Evolutionary conservation across 805 yeast genomes (phyloP).

Genomic region (Yarrowia keelungensis): DNA sequence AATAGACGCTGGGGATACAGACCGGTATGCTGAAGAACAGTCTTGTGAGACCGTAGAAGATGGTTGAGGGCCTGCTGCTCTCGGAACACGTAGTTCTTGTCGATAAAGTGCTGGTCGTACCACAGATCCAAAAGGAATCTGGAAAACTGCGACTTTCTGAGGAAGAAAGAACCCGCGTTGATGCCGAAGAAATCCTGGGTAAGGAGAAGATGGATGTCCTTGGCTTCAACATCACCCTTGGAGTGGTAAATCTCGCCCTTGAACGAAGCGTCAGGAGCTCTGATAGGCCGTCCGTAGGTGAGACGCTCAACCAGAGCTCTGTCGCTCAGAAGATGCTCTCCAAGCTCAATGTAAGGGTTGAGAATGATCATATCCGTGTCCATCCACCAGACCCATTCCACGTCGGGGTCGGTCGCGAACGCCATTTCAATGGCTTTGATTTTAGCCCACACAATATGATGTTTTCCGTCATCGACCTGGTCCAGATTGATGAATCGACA

Average conservation of each 20-base stretch:
- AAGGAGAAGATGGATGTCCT: conserved; percentile 45
- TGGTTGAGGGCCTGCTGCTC: conserved; percentile 47
- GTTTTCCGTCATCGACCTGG: conserved; percentile 41
- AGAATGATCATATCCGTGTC: conserved; percentile 51
- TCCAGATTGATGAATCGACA: conserved; percentile 47
- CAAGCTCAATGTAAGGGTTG: conserved; percentile 47
- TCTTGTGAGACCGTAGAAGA: conserved; percentile 42
- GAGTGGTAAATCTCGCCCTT: conserved; percentile 23
- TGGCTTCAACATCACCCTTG: conserved; percentile 31
- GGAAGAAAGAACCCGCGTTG: conserved; percentile 50
- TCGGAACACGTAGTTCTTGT: conserved; percentile 42
- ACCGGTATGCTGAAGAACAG: conserved; percentile 44
- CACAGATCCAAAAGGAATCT: conserved; percentile 47
- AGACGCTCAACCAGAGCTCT: conserved; percentile 44
- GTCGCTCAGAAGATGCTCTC: conserved; percentile 47
- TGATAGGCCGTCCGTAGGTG: conserved; percentile 44
- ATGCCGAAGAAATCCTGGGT: conserved; percentile 47
- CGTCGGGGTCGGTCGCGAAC: conserved; percentile 47
- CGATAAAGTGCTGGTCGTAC: conserved; percentile 45
- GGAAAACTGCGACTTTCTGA: conserved; percentile 45
- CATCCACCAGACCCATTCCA: conserved; percentile 54
- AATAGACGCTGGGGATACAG: conserved; percentile 48
- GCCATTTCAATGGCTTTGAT: conserved; percentile 49
- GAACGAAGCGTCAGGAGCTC: conserved; percentile 39
- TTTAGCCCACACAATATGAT: conserved; percentile 49